These are phyloP conservation scores for Pythium rhizo-oryzae DNA, from an alignment of 352 stramenopile species.

Conservation along the genomic window DNA sequence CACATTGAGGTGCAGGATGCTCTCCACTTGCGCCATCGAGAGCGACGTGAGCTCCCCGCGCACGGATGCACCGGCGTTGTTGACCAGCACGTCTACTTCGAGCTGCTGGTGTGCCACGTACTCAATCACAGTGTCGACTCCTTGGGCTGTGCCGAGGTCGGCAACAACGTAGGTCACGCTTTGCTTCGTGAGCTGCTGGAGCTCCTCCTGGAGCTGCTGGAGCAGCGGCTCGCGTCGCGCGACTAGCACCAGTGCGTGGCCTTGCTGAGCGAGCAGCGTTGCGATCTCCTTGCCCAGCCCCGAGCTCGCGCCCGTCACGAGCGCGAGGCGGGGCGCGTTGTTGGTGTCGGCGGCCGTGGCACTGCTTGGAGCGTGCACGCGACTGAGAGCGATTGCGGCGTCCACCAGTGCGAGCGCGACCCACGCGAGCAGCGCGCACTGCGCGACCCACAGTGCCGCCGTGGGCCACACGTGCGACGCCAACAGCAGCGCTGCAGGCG, in stretches of 20 bases:
- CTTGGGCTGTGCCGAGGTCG: not conserved
- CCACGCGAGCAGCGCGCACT: not conserved
- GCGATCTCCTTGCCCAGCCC: slow-evolving; percentile 7
- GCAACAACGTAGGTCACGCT: not conserved
- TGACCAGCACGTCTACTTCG: slow-evolving; percentile 7
- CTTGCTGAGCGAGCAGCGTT: not conserved
- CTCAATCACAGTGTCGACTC: not conserved
- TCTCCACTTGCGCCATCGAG: slow-evolving; percentile 3
- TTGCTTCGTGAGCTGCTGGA: not conserved
- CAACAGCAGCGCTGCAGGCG: slow-evolving; percentile 40
- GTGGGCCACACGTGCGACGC: not conserved
- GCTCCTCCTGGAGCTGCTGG: slow-evolving; percentile 1
- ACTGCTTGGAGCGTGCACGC: not conserved
- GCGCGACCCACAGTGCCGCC: not conserved
- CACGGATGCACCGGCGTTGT: slow-evolving; percentile 9
- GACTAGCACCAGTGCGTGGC: slow-evolving; percentile 7
- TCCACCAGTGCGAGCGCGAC: not conserved
- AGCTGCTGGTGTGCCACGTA: not conserved
- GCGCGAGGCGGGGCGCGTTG: not conserved
- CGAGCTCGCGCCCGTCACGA: slow-evolving; percentile 10
- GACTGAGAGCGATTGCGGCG: slow-evolving; percentile 85
- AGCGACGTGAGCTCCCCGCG: slow-evolving; percentile 7
- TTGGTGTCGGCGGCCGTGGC: not conserved
- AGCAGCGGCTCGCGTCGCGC: slow-evolving; percentile 6
- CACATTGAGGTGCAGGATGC: slow-evolving; percentile 5